Evolutionary conservation across 1,284 basidiomycete species (phyloP).

Genomic region (Sanghuangporus weigelae): DNA sequence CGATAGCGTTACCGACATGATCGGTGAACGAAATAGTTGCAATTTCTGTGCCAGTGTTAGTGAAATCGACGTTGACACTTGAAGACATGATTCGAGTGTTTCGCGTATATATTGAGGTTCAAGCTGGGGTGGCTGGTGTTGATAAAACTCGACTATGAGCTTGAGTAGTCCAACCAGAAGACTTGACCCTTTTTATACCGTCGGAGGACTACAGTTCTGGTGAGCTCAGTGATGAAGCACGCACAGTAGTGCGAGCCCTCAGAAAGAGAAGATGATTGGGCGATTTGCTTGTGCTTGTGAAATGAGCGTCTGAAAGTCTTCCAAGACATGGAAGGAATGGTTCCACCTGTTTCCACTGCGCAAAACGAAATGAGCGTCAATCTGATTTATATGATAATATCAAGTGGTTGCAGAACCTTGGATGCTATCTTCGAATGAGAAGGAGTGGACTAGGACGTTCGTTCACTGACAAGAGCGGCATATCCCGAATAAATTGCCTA

Average conservation of each 20-base stretch:
- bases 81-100: not conserved
- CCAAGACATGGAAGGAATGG: not conserved
- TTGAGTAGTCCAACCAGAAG: not conserved
- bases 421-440: too few relatives aligned
- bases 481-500: too few relatives aligned
- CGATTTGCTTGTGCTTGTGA: not conserved
- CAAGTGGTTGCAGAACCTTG: not conserved
- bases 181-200: too few relatives aligned
- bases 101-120: not conserved
- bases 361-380: not conserved
- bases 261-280: not conserved
- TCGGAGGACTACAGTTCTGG: too few relatives aligned
- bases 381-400: not conserved
- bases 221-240: not conserved
- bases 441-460: too few relatives aligned
- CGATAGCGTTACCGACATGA: not conserved
- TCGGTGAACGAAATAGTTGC: conserved; percentile 3
- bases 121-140: not conserved
- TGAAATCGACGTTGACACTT: conserved; percentile 6
- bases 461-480: too few relatives aligned
- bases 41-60: conserved; percentile 6
- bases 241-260: not conserved
- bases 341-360: not conserved
- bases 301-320: not conserved
- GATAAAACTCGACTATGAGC: not conserved